Evolutionary conservation across 495 filamentous ascomycete genomes (phyloP).

Genomic region (Aspergillus haitiensis): DNA sequence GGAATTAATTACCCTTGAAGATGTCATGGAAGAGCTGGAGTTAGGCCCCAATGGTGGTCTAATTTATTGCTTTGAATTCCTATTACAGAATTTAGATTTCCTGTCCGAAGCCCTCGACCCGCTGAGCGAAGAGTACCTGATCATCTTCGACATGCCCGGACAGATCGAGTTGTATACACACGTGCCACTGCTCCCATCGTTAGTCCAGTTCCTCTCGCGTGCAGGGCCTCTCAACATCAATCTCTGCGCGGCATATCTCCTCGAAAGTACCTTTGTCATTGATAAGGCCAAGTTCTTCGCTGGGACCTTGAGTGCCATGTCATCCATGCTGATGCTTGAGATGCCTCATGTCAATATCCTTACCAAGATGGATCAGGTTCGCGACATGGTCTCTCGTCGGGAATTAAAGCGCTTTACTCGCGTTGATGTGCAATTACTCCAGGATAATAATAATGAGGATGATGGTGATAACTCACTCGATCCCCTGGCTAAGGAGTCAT

Average conservation of each 20-base stretch:
- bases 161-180: conserved; percentile 99
- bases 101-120: conserved; percentile 82
- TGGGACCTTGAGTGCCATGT: conserved; percentile 93
- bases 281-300: conserved; percentile 97
- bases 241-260: conserved; percentile 91
- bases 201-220: conserved; percentile 77
- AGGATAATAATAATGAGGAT: conserved; percentile 58
- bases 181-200: conserved; percentile 84
- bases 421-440: conserved; percentile 73
- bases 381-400: conserved; percentile 74
- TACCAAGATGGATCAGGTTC: conserved; percentile 95
- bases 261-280: conserved; percentile 91
- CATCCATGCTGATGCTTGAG: conserved; percentile 97
- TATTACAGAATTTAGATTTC: conserved; percentile 96
- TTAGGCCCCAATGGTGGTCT: conserved; percentile 94
- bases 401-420: conserved; percentile 86
- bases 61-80: conserved; percentile 94
- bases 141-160: conserved; percentile 97
- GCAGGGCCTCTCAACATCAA: conserved; percentile 81
- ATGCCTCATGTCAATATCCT: conserved; percentile 93
- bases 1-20: conserved; percentile 90
- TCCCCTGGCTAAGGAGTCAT: conserved; percentile 57
- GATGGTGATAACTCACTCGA: conserved; percentile 40
- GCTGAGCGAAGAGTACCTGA: conserved; percentile 89
- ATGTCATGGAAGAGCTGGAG: conserved; percentile 97